These are phyloP conservation scores for Linderina pennispora DNA, from an alignment of 192 early-diverging fungal species.

Conservation along the genomic window DNA sequence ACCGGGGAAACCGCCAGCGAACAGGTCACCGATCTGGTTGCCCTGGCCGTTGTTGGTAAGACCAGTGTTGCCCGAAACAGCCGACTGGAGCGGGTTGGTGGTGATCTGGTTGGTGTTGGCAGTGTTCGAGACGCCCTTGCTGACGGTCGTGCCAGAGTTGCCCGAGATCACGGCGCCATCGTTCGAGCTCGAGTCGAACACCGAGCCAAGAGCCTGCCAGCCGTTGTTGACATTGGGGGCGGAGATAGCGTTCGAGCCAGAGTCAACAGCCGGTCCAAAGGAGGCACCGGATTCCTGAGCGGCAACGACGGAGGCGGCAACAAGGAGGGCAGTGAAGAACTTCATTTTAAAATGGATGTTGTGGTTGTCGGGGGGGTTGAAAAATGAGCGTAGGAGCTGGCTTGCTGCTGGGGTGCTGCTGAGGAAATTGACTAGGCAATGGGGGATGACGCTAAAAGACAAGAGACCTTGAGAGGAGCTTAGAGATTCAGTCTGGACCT, in stretches of 20 bases:
- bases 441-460: too few species aligned
- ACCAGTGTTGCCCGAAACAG: constrained; percentile 27
- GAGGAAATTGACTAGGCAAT: not conserved
- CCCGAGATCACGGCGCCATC: constrained; percentile 24
- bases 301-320: constrained; percentile 18
- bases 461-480: not conserved
- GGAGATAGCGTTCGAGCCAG: constrained; percentile 24
- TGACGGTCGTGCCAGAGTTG: constrained; percentile 19
- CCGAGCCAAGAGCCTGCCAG: constrained; percentile 21
- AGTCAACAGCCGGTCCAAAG: constrained; percentile 12
- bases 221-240: constrained; percentile 40
- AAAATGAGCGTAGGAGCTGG: not conserved
- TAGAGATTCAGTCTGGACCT: too few species aligned
- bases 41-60: constrained; percentile 26
- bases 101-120: constrained; percentile 34
- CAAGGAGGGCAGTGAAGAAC: constrained; percentile 15
- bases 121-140: constrained; percentile 11
- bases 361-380: not conserved
- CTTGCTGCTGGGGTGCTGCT: constrained; percentile 6
- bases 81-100: constrained; percentile 24
- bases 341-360: constrained; percentile 11
- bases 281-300: constrained; percentile 15
- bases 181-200: constrained; percentile 13
- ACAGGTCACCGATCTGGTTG: constrained; percentile 28
- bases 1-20: constrained; percentile 1